Conservation (phyloP, 306 rosid genomes). For the Malus asiatica region DNA sequence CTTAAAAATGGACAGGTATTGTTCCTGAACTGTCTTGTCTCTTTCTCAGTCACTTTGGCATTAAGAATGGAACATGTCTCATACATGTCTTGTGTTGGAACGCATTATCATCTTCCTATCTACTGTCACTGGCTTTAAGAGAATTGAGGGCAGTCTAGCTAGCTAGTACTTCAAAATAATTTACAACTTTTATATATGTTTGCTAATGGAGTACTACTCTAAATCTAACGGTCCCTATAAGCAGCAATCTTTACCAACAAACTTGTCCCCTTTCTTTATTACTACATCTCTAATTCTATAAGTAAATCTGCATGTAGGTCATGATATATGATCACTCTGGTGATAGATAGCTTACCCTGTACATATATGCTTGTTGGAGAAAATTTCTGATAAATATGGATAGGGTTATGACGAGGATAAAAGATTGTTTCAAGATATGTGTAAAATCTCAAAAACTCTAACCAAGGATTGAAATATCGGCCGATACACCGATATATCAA, state of each 20-base stretch:
- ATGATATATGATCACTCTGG: not conserved
- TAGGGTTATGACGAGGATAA: too few species aligned
- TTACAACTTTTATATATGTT: not conserved
- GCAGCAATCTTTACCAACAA: constrained; percentile 4
- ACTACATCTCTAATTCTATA: not conserved
- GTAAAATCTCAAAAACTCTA: not conserved
- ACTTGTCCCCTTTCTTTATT: not conserved
- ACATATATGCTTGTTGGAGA: too few species aligned
- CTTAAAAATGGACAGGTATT: too few species aligned
- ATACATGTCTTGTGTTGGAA: not conserved
- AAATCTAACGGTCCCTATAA: constrained; percentile 3
- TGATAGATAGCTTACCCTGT: not conserved
- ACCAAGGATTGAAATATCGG: too few species aligned
- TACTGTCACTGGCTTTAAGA: not conserved
- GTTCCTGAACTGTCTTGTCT: not conserved
- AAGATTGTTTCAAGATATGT: too few species aligned
- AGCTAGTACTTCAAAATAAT: not conserved
- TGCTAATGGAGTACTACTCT: not conserved
- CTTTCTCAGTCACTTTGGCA: not conserved
- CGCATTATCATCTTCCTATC: constrained; percentile 1
- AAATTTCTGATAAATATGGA: too few species aligned
- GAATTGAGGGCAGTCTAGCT: too few species aligned
- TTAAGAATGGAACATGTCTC: constrained; percentile 7
- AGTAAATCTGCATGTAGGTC: not conserved
- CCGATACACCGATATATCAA: too few species aligned